A percentile compares a stretch with the other conserved stretches of the same genome.
phyloP scores from a whole-genome alignment of 73 alveolate species.

The Tetrahymena elliotti region DNA sequence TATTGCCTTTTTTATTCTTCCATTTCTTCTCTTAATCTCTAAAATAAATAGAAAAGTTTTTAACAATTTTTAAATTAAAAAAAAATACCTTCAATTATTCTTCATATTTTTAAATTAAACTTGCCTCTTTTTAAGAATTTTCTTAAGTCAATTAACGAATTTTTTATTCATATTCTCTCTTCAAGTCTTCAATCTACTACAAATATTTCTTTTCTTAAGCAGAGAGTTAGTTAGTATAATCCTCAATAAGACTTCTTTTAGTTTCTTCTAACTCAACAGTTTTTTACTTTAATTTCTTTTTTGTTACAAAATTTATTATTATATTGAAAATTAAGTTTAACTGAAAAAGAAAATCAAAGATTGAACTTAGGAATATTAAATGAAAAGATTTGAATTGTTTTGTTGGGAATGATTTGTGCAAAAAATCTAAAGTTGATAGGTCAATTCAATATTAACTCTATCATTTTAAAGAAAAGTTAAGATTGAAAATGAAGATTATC shows the following conservation, averaged over 20 bases:
- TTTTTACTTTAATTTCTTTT: not conserved
- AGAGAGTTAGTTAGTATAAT: slow-evolving; percentile 5
- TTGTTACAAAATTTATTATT: too few relatives aligned
- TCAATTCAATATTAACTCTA: too few relatives aligned
- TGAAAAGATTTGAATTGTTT: too few relatives aligned
- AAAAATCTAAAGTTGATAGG: too few relatives aligned
- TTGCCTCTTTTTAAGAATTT: not conserved
- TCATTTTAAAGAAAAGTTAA: too few relatives aligned
- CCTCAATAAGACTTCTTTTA: not conserved
- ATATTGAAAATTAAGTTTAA: too few relatives aligned
- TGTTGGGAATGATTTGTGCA: too few relatives aligned
- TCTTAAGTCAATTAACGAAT: slow-evolving; percentile 7
- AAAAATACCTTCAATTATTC: not conserved
- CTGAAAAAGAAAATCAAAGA: too few relatives aligned
- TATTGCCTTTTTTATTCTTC: slow-evolving; percentile 11
- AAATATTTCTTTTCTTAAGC: slow-evolving; percentile 6
- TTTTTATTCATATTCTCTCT: slow-evolving; percentile 13
- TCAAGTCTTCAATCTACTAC: slow-evolving; percentile 16
- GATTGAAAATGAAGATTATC: too few relatives aligned
- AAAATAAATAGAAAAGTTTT: not conserved
- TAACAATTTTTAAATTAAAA: not conserved
- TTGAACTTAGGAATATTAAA: too few relatives aligned
- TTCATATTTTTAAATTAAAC: slow-evolving; percentile 2
- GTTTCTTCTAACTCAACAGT: not conserved
- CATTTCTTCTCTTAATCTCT: not conserved